Evolutionary conservation across 2,329 filamentous ascomycete genomes (phyloP), one percentile per base, ranked within the genome.

Genomic region (Calonectria hawksworthii): DNA sequence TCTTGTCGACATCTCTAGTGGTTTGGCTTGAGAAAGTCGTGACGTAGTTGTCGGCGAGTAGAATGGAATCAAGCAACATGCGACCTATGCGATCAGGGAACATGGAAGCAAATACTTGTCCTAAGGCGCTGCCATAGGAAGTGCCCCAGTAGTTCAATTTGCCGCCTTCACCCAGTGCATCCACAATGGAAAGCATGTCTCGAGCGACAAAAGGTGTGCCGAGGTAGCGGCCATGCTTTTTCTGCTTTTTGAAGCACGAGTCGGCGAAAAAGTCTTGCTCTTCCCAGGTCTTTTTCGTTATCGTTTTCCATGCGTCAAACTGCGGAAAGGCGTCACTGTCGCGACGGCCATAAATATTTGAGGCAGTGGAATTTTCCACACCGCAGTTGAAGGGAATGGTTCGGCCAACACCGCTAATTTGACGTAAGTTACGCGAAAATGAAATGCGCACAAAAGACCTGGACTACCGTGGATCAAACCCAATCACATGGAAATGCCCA

Each of bases 31-130:
- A 44, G 13, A 50, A n/a, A 1, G 61, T 65, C 8, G 41, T 44
- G 9, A 44, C 38, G 34, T 50, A 34, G 16, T 47, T 47, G n/a
- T 47, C 26, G 26, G 28, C 30, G n/a, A 65, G 28, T 1, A 47
- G 26, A 34, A 26, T 16, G 5, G 21, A 11, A 23, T 65, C 61
- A 16, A 65, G 41, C 13, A 65, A 16, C 41, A 65, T 65, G 38
- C 61, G 61, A 2, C 61, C 61, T 10, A 65, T 50, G 13, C 61
- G 41, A 18, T 34, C 26, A 8, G 61, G 61, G 13, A 65, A 65
- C 38, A 65, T 65, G 41, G 61, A 32, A 21, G 61, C 61, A 65
- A 65, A 65, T 23, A 50, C 30, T 30, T 65, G 61, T 23, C 61
- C 61, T 11, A 65, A 50, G 18, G 41, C 28, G 8, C 9, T 50